Evolutionary conservation across 1,284 basidiomycete genomes (phyloP).

Genomic region (Tausonia pullulans): DNA sequence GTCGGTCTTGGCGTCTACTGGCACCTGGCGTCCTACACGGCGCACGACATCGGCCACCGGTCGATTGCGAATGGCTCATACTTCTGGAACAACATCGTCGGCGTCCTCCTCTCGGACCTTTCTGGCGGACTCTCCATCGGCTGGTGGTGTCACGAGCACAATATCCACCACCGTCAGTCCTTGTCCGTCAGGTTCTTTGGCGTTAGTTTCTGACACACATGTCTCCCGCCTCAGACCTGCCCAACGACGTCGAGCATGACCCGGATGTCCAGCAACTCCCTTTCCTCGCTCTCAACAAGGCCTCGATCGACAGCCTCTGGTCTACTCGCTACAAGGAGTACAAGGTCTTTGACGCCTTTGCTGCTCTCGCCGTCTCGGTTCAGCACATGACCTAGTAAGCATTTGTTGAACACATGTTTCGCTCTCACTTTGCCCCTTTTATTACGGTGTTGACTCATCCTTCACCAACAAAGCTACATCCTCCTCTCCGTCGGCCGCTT

Average conservation of each 20-base stretch:
- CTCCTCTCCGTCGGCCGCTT: slow-evolving; percentile 10
- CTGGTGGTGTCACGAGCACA: slow-evolving; percentile 12
- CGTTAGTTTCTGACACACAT: not conserved
- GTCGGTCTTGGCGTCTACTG: slow-evolving; percentile 1
- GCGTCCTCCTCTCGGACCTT: slow-evolving; percentile 5
- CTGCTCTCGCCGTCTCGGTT: slow-evolving; percentile 4
- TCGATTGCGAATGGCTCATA: slow-evolving; percentile 6
- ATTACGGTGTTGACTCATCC: not conserved
- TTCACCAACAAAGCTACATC: slow-evolving; percentile 1
- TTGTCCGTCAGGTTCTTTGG: not conserved
- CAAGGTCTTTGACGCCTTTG: slow-evolving; percentile 6
- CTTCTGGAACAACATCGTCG: slow-evolving; percentile 10
- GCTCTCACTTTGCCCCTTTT: not conserved
- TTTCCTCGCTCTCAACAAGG: slow-evolving; percentile 9
- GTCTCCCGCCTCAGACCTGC: not conserved
- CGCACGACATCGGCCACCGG: slow-evolving; percentile 6
- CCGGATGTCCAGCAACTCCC: slow-evolving; percentile 15
- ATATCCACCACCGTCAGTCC: slow-evolving; percentile 1
- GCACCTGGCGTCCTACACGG: slow-evolving; percentile 1
- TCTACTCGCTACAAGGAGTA: slow-evolving; percentile 10
- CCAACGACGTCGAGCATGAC: slow-evolving; percentile 11
- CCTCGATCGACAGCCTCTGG: slow-evolving; percentile 5
- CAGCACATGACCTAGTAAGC: not conserved
- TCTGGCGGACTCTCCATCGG: slow-evolving; percentile 8
- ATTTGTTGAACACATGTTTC: no score